phyloP scores from a whole-genome alignment of 208 protist genomes.

The Naegleria gruberi region DNA sequence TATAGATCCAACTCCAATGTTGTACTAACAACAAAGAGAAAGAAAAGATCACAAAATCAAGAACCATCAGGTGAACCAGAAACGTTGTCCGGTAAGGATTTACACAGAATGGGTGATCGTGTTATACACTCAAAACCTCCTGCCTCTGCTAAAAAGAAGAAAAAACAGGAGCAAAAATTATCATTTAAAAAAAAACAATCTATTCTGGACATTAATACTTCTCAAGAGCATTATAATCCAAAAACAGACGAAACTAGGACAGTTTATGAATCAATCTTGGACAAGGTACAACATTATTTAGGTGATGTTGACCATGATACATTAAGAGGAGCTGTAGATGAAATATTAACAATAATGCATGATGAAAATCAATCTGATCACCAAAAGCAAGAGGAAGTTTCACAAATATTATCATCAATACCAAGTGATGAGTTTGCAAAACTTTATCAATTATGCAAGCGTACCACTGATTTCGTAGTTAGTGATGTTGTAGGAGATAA shows the following conservation, averaged over 20 bases:
- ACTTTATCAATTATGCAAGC: not conserved
- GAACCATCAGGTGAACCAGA: conserved; percentile 14
- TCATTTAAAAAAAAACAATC: not conserved
- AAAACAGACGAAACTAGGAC: conserved; percentile 1
- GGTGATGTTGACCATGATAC: not conserved
- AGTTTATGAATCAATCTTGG: conserved; percentile 1
- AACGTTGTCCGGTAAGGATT: not conserved
- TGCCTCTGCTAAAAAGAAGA: not conserved
- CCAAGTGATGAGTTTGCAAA: not conserved
- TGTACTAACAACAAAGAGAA: not conserved
- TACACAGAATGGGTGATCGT: not conserved
- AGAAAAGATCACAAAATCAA: not conserved
- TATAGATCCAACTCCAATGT: not conserved
- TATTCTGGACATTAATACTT: not conserved
- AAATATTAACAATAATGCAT: conserved; percentile 21
- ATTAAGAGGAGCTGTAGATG: not conserved
- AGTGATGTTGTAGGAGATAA: not conserved
- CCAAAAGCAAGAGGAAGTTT: not conserved
- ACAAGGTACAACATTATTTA: not conserved
- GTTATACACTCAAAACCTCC: not conserved
- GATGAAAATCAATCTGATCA: not conserved
- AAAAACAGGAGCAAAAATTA: not conserved
- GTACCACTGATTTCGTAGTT: not conserved
- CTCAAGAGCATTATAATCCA: conserved; percentile 11
- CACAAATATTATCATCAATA: not conserved